These are phyloP conservation scores for Coemansia erecta DNA, from an alignment of 192 early-diverging fungal genomes.

Conservation along the genomic window DNA sequence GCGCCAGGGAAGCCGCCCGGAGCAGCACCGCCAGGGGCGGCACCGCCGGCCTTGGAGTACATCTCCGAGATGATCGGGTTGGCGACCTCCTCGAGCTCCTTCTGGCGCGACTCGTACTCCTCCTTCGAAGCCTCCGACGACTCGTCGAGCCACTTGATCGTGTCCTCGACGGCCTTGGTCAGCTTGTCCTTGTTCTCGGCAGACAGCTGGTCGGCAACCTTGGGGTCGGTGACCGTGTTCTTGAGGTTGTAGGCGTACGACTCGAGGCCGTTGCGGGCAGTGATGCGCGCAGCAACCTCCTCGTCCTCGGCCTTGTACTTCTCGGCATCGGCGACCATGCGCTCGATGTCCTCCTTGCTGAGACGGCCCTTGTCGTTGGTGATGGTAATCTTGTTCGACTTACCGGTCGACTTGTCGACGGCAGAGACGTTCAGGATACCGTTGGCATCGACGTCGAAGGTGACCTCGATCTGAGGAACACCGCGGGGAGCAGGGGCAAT, in stretches of 20 bases:
- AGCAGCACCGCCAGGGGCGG: slow-evolving; percentile 57
- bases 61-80: slow-evolving; percentile 98
- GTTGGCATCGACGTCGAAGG: slow-evolving; percentile 97
- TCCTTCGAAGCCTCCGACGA: slow-evolving; percentile 96
- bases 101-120: slow-evolving; percentile 93
- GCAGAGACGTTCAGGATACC: slow-evolving; percentile 96
- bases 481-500: slow-evolving; percentile 96
- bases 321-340: slow-evolving; percentile 92
- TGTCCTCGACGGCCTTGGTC: slow-evolving; percentile 76
- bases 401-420: slow-evolving; percentile 91
- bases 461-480: slow-evolving; percentile 96
- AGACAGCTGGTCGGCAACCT: slow-evolving; percentile 76
- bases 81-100: slow-evolving; percentile 89
- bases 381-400: slow-evolving; percentile 97
- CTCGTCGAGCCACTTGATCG: slow-evolving; percentile 93
- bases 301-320: slow-evolving; percentile 98
- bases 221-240: slow-evolving; percentile 84
- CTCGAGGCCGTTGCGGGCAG: slow-evolving; percentile 94
- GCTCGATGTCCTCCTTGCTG: slow-evolving; percentile 98
- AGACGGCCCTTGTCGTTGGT: slow-evolving; percentile 99
- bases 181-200: slow-evolving; percentile 90
- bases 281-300: slow-evolving; percentile 83
- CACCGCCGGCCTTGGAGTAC: slow-evolving; percentile 78
- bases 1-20: slow-evolving; percentile 77
- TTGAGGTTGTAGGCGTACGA: slow-evolving; percentile 97